phyloP scores from a whole-genome alignment of 75 land plant genomes.

The Pinus taeda region DNA sequence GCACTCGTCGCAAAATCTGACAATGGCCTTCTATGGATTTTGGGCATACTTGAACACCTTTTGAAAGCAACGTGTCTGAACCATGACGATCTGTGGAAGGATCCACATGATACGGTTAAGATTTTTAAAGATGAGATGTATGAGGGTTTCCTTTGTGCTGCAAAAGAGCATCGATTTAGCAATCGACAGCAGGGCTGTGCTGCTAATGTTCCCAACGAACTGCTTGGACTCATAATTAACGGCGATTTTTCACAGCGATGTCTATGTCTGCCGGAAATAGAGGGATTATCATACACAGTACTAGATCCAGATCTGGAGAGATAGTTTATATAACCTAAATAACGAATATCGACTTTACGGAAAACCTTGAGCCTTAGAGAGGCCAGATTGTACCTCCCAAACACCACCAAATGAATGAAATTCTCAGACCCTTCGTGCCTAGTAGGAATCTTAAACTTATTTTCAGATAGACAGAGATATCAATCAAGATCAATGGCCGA shows the following conservation, averaged over 20 bases:
- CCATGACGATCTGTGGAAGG: background rate
- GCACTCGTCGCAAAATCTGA: constrained; percentile 10
- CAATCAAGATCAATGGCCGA: too few relatives aligned
- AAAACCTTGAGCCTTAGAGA: background rate
- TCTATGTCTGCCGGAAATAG: background rate
- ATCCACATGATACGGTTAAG: background rate
- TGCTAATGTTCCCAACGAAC: constrained; percentile 9
- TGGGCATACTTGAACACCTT: background rate
- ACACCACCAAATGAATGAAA: too few relatives aligned
- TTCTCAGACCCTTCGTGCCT: too few relatives aligned
- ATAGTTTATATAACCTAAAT: background rate
- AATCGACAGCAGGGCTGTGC: constrained; percentile 23
- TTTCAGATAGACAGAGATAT: too few relatives aligned
- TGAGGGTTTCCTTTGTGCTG: background rate
- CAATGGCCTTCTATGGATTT: constrained; percentile 11
- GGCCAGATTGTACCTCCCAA: constrained; percentile 6
- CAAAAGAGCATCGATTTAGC: constrained; percentile 4
- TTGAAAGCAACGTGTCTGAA: background rate
- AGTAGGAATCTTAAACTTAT: too few relatives aligned
- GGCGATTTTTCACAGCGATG: background rate
- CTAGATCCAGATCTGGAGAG: background rate
- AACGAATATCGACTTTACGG: background rate
- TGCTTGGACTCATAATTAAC: constrained; percentile 6
- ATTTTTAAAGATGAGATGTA: background rate
- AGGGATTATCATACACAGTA: background rate